Base-by-base conservation (phyloP, 164 flowering plant genomes). In the Houttuynia cordata region DNA sequence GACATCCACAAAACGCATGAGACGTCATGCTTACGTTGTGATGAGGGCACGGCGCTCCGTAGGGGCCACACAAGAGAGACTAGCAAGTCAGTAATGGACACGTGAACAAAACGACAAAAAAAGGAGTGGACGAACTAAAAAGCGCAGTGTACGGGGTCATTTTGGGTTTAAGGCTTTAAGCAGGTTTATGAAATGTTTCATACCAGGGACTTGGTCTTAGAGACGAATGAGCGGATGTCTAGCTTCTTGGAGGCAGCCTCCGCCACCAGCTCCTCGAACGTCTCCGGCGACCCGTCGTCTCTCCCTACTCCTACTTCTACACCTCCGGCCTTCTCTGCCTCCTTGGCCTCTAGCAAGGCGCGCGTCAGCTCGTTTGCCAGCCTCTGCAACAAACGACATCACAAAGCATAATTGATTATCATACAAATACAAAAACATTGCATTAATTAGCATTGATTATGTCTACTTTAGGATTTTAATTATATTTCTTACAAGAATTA, bases 151-250 rank as follows among this genome's bases (percentile, higher is more conserved):
- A n/a, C n/a, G n/a, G n/a, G n/a, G n/a, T n/a, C n/a, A n/a, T n/a
- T n/a, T n/a, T n/a, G n/a, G n/a, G n/a, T n/a, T n/a, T n/a, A n/a
- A n/a, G n/a, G n/a, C n/a, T n/a, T n/a, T n/a, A n/a, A n/a, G n/a
- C n/a, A n/a, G n/a, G n/a, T n/a, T n/a, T n/a, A n/a, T n/a, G n/a
- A n/a, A n/a, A n/a, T 22, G 51, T 23, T 22, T 34, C 60, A 14
- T 74, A 86, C 93, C 89, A 82, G 76, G 3, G 85, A 77, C 67
- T 82, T 83, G 30, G 86, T 74, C 66, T 73, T 76, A 66, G 80
- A 77, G 59, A 84, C 87, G 57, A 86, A 83, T 42, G 75, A 71
- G 67, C 67, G 76, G 10, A 86, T 64, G 66, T 86, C 87, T 50
- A 71, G 79, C 57, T 63, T 73, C 56, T 70, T 72, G 10, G 81